Base-by-base conservation (phyloP, 2,329 filamentous ascomycete species). In the Diplodia seriata region DNA sequence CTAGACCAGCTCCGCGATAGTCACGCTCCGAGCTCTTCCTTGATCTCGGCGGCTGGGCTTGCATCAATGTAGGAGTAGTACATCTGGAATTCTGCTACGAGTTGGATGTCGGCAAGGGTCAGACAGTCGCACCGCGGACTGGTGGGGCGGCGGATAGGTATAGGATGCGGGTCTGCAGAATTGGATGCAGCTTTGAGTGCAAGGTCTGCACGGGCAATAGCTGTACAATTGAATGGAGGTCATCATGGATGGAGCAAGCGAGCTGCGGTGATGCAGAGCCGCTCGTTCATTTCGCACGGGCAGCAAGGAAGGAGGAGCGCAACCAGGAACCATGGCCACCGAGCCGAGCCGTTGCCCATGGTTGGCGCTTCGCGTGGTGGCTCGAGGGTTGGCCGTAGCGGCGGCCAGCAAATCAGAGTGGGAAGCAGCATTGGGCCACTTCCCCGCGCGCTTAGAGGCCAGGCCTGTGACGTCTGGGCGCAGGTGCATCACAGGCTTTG, bases 401-500 rank as follows among this genome's bases (percentile, higher is more conserved):
- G 47, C 43, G 59, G 57, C 59, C 47, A 38, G 59, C 59, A 53
- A 63, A 63, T 63, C 43, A 63, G 59, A 47, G 59, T 8, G 18
- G n/a, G 29, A 26, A 38, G 47, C 59, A 12, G 59, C 31, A 31
- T 47, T 63, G 59, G 59, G 59, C 59, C 59, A 63, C 59, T 51
- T 63, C 59, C 59, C 59, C 59, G 59, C 59, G 59, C 59, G 59
- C 59, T 63, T 63, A 63, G 43, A 63, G 59, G 47, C 59, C 59
- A 23, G 47, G 59, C 59, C 57, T 63, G 43, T 63, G 59, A 63
- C 47, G 59, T 63, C 47, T 63, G 29, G 59, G 59, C 59, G 47
- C 26, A 11, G 23, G 47, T 31, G 47, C 31, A 63, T 63, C 59
- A 63, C 59, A 62, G 57, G 12, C 56, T 23, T 62, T 29, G 57